Evolutionary conservation across 169 alveolate genomes (phyloP).

Genomic region (Eimeria tenella): DNA sequence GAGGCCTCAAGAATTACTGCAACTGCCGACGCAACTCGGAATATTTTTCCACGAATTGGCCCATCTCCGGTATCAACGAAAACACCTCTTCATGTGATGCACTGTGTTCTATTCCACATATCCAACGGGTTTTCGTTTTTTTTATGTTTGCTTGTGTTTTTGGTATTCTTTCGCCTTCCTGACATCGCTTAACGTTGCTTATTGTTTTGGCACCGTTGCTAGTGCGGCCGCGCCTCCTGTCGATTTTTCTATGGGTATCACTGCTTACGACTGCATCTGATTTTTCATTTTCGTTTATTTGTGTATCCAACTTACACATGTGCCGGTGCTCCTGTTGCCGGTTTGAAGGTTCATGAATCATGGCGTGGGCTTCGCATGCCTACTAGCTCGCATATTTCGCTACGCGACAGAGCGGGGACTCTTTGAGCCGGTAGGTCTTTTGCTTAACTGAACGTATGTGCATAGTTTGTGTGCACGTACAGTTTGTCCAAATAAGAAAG

Average conservation of each 20-base stretch:
- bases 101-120: background rate
- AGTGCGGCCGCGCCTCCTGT: background rate
- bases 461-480: too few species aligned
- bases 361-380: constrained; percentile 79
- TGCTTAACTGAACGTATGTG: too few species aligned
- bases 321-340: background rate
- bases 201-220: background rate
- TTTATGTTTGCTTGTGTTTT: background rate
- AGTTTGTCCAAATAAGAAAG: too few species aligned
- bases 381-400: constrained; percentile 79
- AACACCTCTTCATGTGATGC: background rate
- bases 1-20: constrained; percentile 71
- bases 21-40: constrained; percentile 81
- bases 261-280: too few species aligned
- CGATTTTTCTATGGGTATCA: background rate
- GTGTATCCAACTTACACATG: background rate
- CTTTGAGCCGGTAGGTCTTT: constrained; percentile 34
- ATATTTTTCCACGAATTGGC: constrained; percentile 83
- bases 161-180: background rate
- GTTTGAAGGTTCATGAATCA: constrained; percentile 80
- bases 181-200: too few species aligned
- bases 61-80: constrained; percentile 69
- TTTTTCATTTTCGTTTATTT: background rate
- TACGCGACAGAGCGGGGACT: constrained; percentile 78
- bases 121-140: background rate